Conservation (phyloP, 2,329 filamentous ascomycete genomes). For the Cercospora citrullina region DNA sequence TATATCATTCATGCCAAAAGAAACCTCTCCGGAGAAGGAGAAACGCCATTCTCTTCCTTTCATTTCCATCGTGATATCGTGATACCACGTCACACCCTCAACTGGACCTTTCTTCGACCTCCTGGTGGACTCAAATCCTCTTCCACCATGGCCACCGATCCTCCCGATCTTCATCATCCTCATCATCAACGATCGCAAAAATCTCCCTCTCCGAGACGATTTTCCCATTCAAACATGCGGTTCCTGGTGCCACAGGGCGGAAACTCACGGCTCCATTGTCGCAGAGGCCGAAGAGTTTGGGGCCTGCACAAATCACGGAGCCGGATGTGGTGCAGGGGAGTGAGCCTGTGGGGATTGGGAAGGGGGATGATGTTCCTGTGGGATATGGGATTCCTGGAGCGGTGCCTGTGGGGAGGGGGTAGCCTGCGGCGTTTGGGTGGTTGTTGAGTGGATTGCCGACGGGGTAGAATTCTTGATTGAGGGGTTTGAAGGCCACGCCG, state of each 20-base stretch:
- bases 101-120: neutral
- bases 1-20: neutral
- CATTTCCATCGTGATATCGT: neutral
- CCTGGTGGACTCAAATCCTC: neutral
- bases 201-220: neutral
- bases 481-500: neutral
- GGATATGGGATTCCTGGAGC: neutral
- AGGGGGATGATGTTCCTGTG: neutral
- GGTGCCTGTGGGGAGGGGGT: neutral
- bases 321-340: neutral
- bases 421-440: neutral
- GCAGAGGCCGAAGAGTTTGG: neutral
- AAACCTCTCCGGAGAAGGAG: neutral
- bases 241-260: neutral
- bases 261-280: neutral
- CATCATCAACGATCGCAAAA: neutral
- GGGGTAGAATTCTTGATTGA: neutral
- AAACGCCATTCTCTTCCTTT: neutral
- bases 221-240: neutral
- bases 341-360: neutral
- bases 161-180: neutral
- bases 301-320: neutral
- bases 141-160: neutral
- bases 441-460: neutral
- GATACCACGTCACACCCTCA: neutral